phyloP scores from a whole-genome alignment of 139 green algal species.

The Chlorella sp. region DNA sequence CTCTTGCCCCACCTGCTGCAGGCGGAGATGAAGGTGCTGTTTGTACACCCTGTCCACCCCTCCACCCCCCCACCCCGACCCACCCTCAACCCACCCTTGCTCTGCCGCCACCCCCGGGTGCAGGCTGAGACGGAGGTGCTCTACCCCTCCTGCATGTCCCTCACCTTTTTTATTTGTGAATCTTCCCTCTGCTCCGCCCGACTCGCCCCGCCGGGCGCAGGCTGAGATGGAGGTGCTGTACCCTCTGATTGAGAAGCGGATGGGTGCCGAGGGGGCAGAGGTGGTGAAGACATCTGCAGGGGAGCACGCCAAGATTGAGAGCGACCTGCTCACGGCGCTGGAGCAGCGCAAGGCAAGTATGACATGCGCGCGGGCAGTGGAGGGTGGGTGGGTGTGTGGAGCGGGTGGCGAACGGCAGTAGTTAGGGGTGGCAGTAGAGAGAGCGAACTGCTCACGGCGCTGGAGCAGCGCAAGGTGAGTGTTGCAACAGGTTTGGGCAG shows the following conservation, averaged over 20 bases:
- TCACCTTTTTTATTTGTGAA: no score
- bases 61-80: neutral
- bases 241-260: constrained; percentile 33
- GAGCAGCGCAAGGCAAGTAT: constrained; percentile 36
- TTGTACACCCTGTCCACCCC: no score
- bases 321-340: constrained; percentile 31
- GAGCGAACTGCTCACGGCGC: constrained; percentile 16
- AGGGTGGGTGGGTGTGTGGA: neutral
- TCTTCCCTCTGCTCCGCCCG: no score
- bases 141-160: no score
- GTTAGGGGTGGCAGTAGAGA: no score
- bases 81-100: neutral
- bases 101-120: no score
- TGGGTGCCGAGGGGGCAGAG: constrained; percentile 30
- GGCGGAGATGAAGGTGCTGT: no score
- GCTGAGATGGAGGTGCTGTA: constrained; percentile 40
- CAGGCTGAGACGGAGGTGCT: no score
- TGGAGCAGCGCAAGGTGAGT: constrained; percentile 37
- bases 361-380: no score
- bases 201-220: neutral
- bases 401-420: no score
- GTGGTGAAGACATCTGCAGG: neutral
- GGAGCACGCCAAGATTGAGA: constrained; percentile 34
- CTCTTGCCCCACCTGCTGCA: no score
- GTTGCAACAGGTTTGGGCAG: no score